These are phyloP conservation scores for Plasmodium falciparum DNA, from an alignment of 169 alveolate species.

Conservation along the genomic window DNA sequence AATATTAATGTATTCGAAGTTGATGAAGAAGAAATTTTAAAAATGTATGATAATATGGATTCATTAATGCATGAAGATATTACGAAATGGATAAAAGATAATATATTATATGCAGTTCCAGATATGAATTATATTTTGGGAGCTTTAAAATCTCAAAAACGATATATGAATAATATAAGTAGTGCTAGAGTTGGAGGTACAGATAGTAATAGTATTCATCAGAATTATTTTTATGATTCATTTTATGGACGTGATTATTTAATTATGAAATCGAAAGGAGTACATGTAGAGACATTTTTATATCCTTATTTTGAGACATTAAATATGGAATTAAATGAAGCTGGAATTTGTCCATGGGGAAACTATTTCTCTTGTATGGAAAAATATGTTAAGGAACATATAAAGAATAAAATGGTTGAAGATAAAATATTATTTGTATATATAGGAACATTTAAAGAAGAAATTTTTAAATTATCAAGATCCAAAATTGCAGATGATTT, in stretches of 20 bases:
- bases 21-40: slow-evolving; percentile 26
- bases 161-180: no score
- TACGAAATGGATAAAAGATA: slow-evolving; percentile 35
- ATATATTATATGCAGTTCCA: slow-evolving; percentile 58
- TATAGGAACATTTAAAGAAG: slow-evolving; percentile 59
- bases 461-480: slow-evolving; percentile 52
- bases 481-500: slow-evolving; percentile 46
- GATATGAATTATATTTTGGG: slow-evolving; percentile 39
- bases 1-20: slow-evolving; percentile 38
- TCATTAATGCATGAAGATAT: slow-evolving; percentile 24
- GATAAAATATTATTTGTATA: slow-evolving; percentile 47
- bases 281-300: slow-evolving; percentile 62
- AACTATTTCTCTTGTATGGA: slow-evolving; percentile 58
- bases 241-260: slow-evolving; percentile 67
- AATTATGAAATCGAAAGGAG: slow-evolving; percentile 63
- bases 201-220: no score
- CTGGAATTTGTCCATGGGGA: slow-evolving; percentile 12
- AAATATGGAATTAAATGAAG: slow-evolving; percentile 44
- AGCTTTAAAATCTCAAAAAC: slow-evolving; percentile 11
- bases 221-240: slow-evolving; percentile 42
- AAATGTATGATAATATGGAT: slow-evolving; percentile 14
- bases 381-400: slow-evolving; percentile 6
- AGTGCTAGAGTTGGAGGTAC: no score
- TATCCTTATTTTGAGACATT: slow-evolving; percentile 70
- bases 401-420: neutral